A percentile compares a stretch with the other conserved stretches of the same genome.
phyloP scores from a whole-genome alignment of 768 basidiomycete species.

The Panellus pusillus region DNA sequence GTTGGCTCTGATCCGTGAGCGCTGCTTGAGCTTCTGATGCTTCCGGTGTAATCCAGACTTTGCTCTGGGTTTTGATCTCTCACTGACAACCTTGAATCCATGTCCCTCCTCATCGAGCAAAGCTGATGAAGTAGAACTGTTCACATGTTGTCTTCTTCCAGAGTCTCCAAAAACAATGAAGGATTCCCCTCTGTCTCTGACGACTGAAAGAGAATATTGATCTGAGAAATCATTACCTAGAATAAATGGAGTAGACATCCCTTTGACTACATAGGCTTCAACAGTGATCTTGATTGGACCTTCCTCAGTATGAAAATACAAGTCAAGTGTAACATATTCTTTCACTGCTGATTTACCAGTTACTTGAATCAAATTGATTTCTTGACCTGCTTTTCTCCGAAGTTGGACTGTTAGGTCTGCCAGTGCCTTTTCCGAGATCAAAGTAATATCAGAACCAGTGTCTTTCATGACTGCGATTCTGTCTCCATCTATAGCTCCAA shows the following conservation, averaged over 20 bases:
- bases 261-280: conserved; percentile 32
- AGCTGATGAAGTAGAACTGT: background rate
- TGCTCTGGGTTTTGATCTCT: background rate
- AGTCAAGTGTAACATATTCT: conserved; percentile 28
- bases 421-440: conserved; percentile 27
- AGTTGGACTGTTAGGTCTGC: conserved; percentile 9
- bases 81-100: background rate
- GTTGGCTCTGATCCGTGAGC: background rate
- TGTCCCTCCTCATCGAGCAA: conserved; percentile 4
- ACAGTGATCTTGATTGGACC: conserved; percentile 27
- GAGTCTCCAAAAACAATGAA: conserved; percentile 19
- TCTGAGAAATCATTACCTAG: conserved; percentile 35
- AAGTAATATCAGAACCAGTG: conserved; percentile 36
- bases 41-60: background rate
- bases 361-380: conserved; percentile 33
- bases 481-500: background rate
- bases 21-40: background rate
- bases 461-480: conserved; percentile 24
- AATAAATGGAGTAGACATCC: conserved; percentile 31
- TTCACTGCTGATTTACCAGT: conserved; percentile 28
- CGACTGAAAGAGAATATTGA: conserved; percentile 32
- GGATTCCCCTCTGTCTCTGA: conserved; percentile 16
- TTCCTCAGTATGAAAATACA: conserved; percentile 26
- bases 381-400: conserved; percentile 26
- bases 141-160: background rate